Percentiles rank a stretch among this genome's conserved stretches.
phyloP scores from a whole-genome alignment of 257 asterid genomes.

The Striga asiatica region DNA sequence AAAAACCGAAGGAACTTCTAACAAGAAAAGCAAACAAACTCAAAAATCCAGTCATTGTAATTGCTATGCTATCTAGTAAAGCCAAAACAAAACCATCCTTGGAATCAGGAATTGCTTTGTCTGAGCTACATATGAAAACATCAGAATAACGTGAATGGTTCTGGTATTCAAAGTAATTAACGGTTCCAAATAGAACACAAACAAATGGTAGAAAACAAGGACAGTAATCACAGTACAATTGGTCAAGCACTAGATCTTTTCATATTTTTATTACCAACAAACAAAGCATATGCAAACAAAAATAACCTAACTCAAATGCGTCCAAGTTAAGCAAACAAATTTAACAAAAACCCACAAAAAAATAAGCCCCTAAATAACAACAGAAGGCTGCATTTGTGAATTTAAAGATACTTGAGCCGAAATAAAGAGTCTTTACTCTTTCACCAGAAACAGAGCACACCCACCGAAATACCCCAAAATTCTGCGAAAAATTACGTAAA shows the following conservation, averaged over 20 bases:
- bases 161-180: not conserved
- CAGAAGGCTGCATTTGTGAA: not conserved
- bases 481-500: not conserved
- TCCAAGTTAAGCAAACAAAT: not conserved
- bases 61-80: not conserved
- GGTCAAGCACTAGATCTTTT: not conserved
- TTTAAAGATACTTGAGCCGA: not conserved
- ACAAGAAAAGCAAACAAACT: not conserved
- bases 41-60: not conserved
- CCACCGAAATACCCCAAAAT: not conserved
- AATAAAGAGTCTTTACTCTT: not conserved
- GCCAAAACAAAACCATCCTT: not conserved
- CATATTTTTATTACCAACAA: not conserved
- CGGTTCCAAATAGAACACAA: too few species aligned
- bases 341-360: not conserved
- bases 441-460: constrained; percentile 14
- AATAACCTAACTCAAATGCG: not conserved
- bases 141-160: not conserved
- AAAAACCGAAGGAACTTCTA: not conserved
- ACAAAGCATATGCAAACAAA: not conserved
- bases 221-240: too few species aligned
- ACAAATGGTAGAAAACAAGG: too few species aligned
- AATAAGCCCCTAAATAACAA: not conserved
- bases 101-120: too few species aligned
- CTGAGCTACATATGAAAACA: not conserved